Percentiles rank a stretch among this genome's conserved stretches.
Conservation (phyloP, 257 asterid species). For the Datura wrightii region DNA sequence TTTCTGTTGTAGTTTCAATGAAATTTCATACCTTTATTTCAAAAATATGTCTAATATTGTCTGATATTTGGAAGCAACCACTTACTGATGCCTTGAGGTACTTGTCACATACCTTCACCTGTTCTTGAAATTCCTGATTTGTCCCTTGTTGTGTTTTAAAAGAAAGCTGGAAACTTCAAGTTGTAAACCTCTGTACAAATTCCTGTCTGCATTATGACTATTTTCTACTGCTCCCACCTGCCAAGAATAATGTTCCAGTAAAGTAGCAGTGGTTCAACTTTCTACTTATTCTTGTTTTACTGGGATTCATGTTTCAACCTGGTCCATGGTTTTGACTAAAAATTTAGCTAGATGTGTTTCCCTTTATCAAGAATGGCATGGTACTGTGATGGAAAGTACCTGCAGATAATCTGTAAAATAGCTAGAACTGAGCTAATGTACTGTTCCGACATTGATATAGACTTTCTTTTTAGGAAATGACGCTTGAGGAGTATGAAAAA, state of each 20-base stretch:
- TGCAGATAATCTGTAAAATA: background rate
- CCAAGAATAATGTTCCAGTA: background rate
- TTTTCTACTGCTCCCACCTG: background rate
- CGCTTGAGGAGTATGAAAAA: constrained; percentile 72
- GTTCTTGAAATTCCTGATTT: background rate
- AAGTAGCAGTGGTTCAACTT: background rate
- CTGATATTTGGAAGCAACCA: background rate
- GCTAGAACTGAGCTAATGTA: background rate
- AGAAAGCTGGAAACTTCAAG: background rate
- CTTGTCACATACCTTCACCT: background rate
- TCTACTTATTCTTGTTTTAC: background rate
- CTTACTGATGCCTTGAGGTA: background rate
- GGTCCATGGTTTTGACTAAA: background rate
- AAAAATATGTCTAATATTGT: background rate
- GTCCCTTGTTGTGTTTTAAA: background rate
- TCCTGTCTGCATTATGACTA: background rate
- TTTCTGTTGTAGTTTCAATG: background rate
- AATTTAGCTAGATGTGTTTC: background rate
- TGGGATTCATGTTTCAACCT: background rate
- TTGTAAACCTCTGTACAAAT: background rate
- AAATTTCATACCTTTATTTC: background rate
- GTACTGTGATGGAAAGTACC: background rate
- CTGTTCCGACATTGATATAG: background rate
- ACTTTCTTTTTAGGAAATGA: constrained; percentile 58
- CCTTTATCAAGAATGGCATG: background rate